phyloP scores from a whole-genome alignment of 208 protist genomes.

The Leishmania amazonensis region DNA sequence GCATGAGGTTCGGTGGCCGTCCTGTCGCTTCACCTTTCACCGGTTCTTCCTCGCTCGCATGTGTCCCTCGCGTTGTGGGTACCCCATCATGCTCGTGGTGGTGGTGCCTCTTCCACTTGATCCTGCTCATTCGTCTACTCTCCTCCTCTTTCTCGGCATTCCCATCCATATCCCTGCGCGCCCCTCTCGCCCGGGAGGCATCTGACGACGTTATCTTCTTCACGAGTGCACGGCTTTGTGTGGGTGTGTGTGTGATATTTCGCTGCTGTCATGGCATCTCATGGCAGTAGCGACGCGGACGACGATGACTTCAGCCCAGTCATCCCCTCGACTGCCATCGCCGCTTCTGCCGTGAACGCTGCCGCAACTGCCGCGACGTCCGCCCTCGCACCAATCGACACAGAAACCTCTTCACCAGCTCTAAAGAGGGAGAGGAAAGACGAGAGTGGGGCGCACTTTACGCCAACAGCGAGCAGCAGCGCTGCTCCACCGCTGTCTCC shows the following conservation, averaged over 20 bases:
- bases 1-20: not conserved
- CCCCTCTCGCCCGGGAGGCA: not conserved
- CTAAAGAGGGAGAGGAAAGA: constrained; percentile 9
- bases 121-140: not conserved
- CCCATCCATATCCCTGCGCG: not conserved
- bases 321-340: constrained; percentile 33
- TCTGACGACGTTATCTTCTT: not conserved
- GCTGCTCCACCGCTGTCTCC: not conserved
- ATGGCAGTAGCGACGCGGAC: constrained; percentile 30
- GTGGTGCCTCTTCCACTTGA: not conserved
- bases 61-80: too few species aligned
- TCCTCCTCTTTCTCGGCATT: not conserved
- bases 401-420: not conserved
- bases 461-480: not conserved
- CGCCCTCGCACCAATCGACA: not conserved
- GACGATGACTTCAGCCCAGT: constrained; percentile 69
- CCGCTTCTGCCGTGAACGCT: not conserved
- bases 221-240: not conserved
- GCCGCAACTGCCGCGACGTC: not conserved
- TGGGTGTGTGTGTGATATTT: not conserved
- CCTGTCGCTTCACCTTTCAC: constrained; percentile 3
- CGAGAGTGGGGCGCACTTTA: not conserved
- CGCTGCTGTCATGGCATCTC: not conserved
- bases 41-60: not conserved
- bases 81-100: not conserved